phyloP scores from a whole-genome alignment of 2,329 filamentous ascomycete genomes.

The Penicillium sp. region DNA sequence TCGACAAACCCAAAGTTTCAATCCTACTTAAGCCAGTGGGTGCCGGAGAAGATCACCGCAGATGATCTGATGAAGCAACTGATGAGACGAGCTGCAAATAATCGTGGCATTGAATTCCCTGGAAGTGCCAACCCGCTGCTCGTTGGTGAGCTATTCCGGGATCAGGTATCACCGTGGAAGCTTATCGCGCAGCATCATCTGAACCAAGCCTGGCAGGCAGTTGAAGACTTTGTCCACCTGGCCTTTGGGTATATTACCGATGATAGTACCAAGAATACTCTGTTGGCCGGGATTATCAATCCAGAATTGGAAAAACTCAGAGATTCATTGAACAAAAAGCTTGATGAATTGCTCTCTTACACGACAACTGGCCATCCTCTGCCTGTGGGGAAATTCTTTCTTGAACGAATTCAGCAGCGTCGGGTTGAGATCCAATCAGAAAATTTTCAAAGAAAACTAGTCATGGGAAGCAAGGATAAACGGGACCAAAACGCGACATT shows the following conservation, averaged over 20 bases:
- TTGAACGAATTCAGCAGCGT: constrained; percentile 9
- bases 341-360: constrained; percentile 29
- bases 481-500: not conserved
- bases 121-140: constrained; percentile 40
- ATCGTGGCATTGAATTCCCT: constrained; percentile 41
- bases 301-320: constrained; percentile 31
- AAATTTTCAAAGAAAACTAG: not conserved
- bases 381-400: constrained; percentile 23
- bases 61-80: constrained; percentile 23
- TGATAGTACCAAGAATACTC: constrained; percentile 21
- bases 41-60: not conserved
- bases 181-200: constrained; percentile 33
- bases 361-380: constrained; percentile 31
- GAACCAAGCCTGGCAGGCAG: constrained; percentile 29
- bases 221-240: constrained; percentile 25
- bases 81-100: constrained; percentile 32
- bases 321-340: constrained; percentile 23
- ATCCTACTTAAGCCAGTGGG: not conserved
- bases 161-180: constrained; percentile 42
- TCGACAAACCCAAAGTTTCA: not conserved
- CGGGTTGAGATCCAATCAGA: constrained; percentile 5
- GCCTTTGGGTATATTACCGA: constrained; percentile 34
- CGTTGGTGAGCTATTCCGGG: constrained; percentile 39
- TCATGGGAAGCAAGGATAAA: not conserved
- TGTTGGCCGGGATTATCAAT: constrained; percentile 26